phyloP scores from a whole-genome alignment of 2,329 filamentous ascomycete species.

The Penicillium crustosum region DNA sequence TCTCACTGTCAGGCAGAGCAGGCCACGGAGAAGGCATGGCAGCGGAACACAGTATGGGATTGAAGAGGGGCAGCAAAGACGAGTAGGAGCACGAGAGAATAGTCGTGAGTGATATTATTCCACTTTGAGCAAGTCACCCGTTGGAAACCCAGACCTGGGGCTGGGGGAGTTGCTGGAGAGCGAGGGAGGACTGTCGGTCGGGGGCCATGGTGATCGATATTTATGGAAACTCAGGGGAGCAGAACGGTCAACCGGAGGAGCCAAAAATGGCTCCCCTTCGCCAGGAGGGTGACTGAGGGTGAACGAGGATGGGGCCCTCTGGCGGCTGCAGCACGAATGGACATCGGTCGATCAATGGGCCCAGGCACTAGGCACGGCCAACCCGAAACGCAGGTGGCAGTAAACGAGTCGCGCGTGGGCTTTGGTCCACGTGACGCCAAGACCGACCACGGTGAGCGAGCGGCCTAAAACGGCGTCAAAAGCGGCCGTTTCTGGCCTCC shows the following conservation, averaged over 20 bases:
- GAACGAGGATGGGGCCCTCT: neutral
- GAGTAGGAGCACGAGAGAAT: no score
- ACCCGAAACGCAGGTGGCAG: slow-evolving; percentile 6
- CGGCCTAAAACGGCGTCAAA: slow-evolving; percentile 19
- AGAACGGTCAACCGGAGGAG: slow-evolving; percentile 2
- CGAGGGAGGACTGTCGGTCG: no score
- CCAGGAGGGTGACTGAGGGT: neutral
- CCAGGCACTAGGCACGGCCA: slow-evolving; percentile 16
- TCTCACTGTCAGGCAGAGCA: no score
- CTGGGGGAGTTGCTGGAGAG: no score
- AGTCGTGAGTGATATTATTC: no score
- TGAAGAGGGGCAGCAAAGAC: no score
- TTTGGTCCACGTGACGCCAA: slow-evolving; percentile 12
- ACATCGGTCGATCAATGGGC: slow-evolving; percentile 3
- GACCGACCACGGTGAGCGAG: slow-evolving; percentile 12
- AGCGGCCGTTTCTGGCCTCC: slow-evolving; percentile 21
- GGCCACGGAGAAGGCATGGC: no score
- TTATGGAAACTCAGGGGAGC: slow-evolving; percentile 21
- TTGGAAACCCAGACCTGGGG: no score
- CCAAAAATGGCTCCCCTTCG: neutral
- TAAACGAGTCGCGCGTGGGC: slow-evolving; percentile 5
- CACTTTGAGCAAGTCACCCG: no score
- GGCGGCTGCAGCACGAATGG: neutral
- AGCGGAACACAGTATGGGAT: no score
- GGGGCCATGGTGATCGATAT: neutral